phyloP scores from a whole-genome alignment of 2,329 filamentous ascomycete species.

The Diaporthe sp. region DNA sequence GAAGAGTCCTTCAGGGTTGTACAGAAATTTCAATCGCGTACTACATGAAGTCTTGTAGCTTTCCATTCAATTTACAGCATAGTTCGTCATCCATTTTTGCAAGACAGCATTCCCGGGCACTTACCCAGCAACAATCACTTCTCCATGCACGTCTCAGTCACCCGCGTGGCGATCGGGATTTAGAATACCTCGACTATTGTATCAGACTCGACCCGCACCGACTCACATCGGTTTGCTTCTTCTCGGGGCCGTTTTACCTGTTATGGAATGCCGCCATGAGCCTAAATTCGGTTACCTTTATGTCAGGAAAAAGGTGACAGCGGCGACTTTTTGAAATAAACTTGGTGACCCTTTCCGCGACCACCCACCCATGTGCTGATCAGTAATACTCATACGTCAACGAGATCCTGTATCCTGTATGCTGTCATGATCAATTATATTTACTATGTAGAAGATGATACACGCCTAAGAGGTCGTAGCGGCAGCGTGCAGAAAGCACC shows the following conservation, averaged over 20 bases:
- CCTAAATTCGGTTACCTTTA: background rate
- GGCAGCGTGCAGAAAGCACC: background rate
- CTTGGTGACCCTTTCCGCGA: too few relatives aligned
- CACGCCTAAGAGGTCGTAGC: too few relatives aligned
- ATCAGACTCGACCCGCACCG: background rate
- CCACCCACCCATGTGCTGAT: too few relatives aligned
- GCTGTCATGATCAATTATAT: background rate
- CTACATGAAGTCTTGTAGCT: background rate
- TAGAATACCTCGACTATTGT: background rate
- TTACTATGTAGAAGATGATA: too few relatives aligned
- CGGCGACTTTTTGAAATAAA: too few relatives aligned
- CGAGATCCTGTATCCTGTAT: background rate
- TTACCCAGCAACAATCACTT: background rate
- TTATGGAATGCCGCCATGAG: background rate
- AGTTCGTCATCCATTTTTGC: background rate
- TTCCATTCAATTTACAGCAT: background rate
- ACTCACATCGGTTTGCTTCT: background rate
- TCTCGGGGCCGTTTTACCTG: background rate
- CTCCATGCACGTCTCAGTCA: background rate
- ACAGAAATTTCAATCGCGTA: background rate
- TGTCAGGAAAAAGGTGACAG: too few relatives aligned
- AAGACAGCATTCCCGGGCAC: background rate
- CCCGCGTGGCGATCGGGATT: background rate
- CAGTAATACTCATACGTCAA: background rate
- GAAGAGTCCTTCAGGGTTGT: background rate